Evolutionary conservation across 75 land plant species (phyloP).

Genomic region (Pinus albicaulis): DNA sequence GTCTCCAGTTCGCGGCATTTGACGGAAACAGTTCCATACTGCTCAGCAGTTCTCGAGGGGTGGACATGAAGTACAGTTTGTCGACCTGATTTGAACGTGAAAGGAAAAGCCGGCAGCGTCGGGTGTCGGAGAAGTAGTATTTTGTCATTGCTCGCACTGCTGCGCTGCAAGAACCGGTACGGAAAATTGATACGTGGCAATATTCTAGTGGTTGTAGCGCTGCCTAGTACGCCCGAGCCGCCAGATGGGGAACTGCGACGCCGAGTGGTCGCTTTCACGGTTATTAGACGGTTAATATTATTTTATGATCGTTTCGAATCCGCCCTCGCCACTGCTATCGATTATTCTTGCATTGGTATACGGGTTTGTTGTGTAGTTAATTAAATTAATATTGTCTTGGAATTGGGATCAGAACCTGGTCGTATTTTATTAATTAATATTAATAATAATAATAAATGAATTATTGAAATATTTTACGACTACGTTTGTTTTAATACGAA

Average conservation of each 20-base stretch:
- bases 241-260: constrained; percentile 7
- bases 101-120: background rate
- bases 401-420: too few species aligned
- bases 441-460: too few species aligned
- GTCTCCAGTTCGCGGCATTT: background rate
- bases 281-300: background rate
- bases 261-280: constrained; percentile 3
- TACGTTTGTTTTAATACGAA: too few species aligned
- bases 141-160: too few species aligned
- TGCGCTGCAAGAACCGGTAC: background rate
- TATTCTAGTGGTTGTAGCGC: background rate
- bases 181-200: background rate
- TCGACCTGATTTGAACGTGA: background rate
- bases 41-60: background rate
- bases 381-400: too few species aligned
- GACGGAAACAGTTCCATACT: background rate
- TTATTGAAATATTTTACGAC: too few species aligned
- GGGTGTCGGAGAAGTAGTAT: too few species aligned
- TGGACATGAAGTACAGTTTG: background rate
- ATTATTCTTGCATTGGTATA: too few species aligned
- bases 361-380: too few species aligned
- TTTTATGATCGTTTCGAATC: constrained; percentile 4
- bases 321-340: background rate
- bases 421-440: too few species aligned
- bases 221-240: background rate